Base-by-base conservation (phyloP, 495 filamentous ascomycete genomes). In the Penicillium diatomitis region DNA sequence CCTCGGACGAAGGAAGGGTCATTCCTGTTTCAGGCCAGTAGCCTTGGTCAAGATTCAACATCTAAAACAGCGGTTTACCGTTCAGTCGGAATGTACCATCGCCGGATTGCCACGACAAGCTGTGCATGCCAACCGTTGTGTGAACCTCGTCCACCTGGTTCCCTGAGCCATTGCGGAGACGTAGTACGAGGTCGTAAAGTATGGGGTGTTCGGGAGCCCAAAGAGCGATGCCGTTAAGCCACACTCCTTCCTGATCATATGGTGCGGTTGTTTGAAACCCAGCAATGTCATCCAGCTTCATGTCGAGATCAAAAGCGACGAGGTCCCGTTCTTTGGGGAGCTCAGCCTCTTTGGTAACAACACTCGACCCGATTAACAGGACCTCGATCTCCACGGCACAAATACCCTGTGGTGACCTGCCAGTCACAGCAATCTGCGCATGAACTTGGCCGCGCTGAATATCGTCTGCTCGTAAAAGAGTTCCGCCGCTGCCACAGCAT, bases 41-140 rank as follows among this genome's bases (percentile, higher is more conserved):
- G 2, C 67, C 67, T 32, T 70, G 67, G 31, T 70, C 67, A 34
- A 70, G 44, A 38, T 65, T 62, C 4, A 70, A 47, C 40, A 60
- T 60, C 38, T 70, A 65, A 55, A 70, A 70, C n/a, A 53, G 51
- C 5, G 67, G 67, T 44, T 63, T 64, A 10, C 59, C 65, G 20
- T 70, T 70, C 9, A 70, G 46, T 8, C 62, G 56, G 59, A 70
- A 70, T 2, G 67, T 68, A 2, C 65, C 64, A 46, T 70, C 67
- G 0, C 62, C 64, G 8, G 36, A 62, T 9, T 61, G 51, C 67
- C 67, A 70, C 6, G 57, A 56, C 0, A 70, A 30, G 27, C 56
- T 61, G 38, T 65, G 65, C 67, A 70, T 70, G 3, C 67, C 67
- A 0, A 58, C 56, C 0, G 65, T 69, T 0, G 62, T 70, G 5